Percentiles rank a stretch among this genome's conserved stretches.
Conservation (phyloP, 805 yeast species). For the Candida nanaspora region DNA sequence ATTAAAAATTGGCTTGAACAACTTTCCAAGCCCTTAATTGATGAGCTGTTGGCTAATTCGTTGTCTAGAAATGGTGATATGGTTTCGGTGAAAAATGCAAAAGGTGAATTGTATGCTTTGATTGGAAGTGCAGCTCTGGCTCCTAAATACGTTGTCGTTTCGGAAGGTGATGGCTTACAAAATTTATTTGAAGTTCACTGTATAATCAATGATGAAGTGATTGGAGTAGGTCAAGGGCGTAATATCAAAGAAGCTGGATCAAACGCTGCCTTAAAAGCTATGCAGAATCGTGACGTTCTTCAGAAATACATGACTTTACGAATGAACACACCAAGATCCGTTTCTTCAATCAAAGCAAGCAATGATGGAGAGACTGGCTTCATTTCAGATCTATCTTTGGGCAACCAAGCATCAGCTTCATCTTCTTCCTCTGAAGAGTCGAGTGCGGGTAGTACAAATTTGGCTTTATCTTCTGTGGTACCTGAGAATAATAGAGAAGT, state of each 20-base stretch:
- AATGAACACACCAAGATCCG: conserved; percentile 40
- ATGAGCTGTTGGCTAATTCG: conserved; percentile 18
- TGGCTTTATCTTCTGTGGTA: no score
- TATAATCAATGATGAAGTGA: conserved; percentile 50
- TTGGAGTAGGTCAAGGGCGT: conserved; percentile 70
- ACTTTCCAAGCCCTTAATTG: conserved; percentile 41
- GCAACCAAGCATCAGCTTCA: no score
- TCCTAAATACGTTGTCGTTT: conserved; percentile 48
- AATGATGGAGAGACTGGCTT: background rate
- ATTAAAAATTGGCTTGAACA: conserved; percentile 51
- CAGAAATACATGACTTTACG: conserved; percentile 59
- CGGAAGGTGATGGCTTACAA: conserved; percentile 29
- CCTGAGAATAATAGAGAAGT: no score
- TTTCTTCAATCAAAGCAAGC: conserved; percentile 6
- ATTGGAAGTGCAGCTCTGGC: conserved; percentile 69
- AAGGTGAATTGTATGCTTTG: conserved; percentile 66
- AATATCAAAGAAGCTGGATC: conserved; percentile 72
- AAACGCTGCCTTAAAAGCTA: conserved; percentile 78
- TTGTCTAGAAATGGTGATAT: background rate
- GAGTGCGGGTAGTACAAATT: no score
- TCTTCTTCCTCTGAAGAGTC: no score
- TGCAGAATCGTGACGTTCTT: conserved; percentile 47
- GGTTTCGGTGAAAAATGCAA: conserved; percentile 45
- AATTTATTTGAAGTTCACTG: conserved; percentile 59
- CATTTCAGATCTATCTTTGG: background rate